Percentiles rank a stretch among this genome's conserved stretches.
phyloP scores from a whole-genome alignment of 805 yeast genomes.

The Barnettozyma salicaria region DNA sequence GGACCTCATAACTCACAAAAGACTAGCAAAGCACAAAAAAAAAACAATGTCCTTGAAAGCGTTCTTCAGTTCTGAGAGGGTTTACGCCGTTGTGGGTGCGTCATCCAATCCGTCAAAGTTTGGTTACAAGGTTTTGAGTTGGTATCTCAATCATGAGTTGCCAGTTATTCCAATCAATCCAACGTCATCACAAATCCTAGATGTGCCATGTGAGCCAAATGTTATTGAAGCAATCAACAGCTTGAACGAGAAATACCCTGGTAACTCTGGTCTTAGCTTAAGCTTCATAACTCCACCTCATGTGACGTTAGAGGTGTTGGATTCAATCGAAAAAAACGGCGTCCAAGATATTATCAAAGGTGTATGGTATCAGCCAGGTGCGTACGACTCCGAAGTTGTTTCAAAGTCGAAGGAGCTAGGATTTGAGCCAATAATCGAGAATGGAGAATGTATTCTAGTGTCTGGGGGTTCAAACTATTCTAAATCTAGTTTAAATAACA shows the following conservation, averaged over 20 bases:
- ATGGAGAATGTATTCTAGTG: constrained; percentile 67
- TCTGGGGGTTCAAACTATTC: constrained; percentile 43
- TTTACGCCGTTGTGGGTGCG: constrained; percentile 69
- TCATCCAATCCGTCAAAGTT: constrained; percentile 56
- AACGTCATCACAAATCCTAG: constrained; percentile 40
- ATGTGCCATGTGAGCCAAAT: constrained; percentile 33
- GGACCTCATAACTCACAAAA: neutral
- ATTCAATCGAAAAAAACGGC: constrained; percentile 30
- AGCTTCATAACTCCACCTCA: constrained; percentile 75
- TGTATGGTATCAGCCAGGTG: constrained; percentile 84
- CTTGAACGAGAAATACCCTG: constrained; percentile 19
- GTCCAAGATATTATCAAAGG: constrained; percentile 37
- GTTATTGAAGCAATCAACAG: constrained; percentile 26
- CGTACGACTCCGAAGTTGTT: constrained; percentile 50
- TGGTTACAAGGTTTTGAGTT: constrained; percentile 61
- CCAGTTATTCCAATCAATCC: constrained; percentile 68
- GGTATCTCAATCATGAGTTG: constrained; percentile 56
- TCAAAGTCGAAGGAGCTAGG: constrained; percentile 32
- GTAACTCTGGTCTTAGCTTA: constrained; percentile 44
- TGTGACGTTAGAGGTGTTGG: constrained; percentile 42
- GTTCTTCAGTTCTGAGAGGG: constrained; percentile 49
- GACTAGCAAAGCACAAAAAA: neutral
- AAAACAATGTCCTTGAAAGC: constrained; percentile 25
- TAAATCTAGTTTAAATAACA: neutral
- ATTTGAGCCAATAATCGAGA: constrained; percentile 33